A percentile compares a stretch with the other conserved stretches of the same genome.
phyloP scores from a whole-genome alignment of 306 rosid genomes.

The Herpetospermum pedunculosum region DNA sequence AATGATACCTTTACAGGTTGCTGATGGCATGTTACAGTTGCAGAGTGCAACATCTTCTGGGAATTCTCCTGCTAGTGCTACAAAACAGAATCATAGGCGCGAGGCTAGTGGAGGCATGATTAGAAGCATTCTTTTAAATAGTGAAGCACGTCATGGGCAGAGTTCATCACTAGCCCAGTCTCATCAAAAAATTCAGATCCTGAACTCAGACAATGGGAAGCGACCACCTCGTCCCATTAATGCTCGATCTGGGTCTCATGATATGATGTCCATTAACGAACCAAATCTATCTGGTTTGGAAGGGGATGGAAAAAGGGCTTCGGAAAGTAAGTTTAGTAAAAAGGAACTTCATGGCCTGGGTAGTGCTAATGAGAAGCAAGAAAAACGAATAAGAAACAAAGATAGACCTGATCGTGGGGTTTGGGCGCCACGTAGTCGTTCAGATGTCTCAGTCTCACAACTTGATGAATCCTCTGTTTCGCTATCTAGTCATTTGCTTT shows the following conservation, averaged over 20 bases:
- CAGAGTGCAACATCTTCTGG: conserved; percentile 31
- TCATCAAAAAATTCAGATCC: conserved; percentile 53
- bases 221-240: conserved; percentile 35
- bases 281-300: conserved; percentile 34
- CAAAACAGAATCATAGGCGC: conserved; percentile 61
- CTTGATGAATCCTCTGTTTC: conserved; percentile 37
- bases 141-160: conserved; percentile 56
- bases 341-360: conserved; percentile 42
- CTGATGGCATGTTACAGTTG: conserved; percentile 31
- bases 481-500: conserved; percentile 28
- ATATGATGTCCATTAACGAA: conserved; percentile 31
- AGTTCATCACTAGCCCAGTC: conserved; percentile 25
- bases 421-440: conserved; percentile 89
- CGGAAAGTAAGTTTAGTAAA: conserved; percentile 42
- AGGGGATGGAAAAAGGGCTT: conserved; percentile 46
- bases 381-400: conserved; percentile 75
- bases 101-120: conserved; percentile 69
- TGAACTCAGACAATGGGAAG: conserved; percentile 54
- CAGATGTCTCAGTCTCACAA: conserved; percentile 41
- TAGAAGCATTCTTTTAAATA: conserved; percentile 60
- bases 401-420: conserved; percentile 99
- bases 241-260: conserved; percentile 43
- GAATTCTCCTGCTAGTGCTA: conserved; percentile 32
- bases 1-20: conserved; percentile 19
- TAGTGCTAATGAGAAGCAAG: conserved; percentile 50